Evolutionary conservation across 1,284 basidiomycete genomes (phyloP).

Genomic region (Ceratobasidium papillatum): DNA sequence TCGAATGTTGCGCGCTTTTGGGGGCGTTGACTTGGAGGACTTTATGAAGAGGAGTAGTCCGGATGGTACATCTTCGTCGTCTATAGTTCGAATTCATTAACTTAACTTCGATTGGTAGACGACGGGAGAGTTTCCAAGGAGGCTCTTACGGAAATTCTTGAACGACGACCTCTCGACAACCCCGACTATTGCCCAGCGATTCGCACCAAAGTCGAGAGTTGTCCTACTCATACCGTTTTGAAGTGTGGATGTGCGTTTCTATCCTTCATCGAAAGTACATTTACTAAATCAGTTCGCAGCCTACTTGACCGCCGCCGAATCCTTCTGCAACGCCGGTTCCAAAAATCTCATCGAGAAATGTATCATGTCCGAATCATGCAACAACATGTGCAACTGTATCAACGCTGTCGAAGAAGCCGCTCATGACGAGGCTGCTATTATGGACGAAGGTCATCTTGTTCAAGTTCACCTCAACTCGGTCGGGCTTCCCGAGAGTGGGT

Average conservation of each 20-base stretch:
- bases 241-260: not conserved
- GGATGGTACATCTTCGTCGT: not conserved
- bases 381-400: slow-evolving; percentile 2
- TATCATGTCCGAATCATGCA: slow-evolving; percentile 7
- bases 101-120: not conserved
- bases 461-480: not conserved
- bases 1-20: slow-evolving; percentile 1
- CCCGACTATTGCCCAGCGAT: not conserved
- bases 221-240: not conserved
- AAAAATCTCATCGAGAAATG: slow-evolving; percentile 4
- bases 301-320: not conserved
- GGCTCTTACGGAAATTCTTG: not conserved
- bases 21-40: not conserved
- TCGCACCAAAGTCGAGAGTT: not conserved
- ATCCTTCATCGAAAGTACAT: not conserved
- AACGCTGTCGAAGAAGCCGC: not conserved
- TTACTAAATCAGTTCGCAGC: not conserved
- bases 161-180: not conserved
- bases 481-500: not conserved
- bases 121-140: not conserved
- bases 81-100: not conserved
- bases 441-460: not conserved
- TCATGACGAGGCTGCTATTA: not conserved
- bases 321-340: not conserved
- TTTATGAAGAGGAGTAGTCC: not conserved